phyloP scores from a whole-genome alignment of 345 rosid genomes.

The Acer campestre region DNA sequence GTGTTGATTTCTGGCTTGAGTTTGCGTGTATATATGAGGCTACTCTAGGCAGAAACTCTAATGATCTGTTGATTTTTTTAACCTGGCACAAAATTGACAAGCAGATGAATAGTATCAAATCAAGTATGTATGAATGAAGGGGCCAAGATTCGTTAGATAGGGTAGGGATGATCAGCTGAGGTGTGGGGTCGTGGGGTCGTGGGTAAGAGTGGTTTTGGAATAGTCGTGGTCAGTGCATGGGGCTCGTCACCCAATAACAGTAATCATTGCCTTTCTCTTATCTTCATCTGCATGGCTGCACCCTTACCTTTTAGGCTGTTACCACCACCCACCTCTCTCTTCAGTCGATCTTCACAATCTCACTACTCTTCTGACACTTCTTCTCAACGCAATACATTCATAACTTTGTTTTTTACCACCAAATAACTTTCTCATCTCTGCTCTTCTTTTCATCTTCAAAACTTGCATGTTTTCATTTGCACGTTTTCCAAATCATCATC shows the following conservation, averaged over 20 bases:
- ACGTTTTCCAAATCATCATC: too few relatives aligned
- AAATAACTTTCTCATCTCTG: too few relatives aligned
- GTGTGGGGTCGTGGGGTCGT: too few relatives aligned
- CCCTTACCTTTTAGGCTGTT: neutral
- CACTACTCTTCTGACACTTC: conserved; percentile 13
- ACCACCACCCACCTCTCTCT: neutral
- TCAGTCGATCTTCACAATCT: neutral
- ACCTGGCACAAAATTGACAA: neutral
- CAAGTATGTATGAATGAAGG: too few relatives aligned
- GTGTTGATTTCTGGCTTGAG: neutral
- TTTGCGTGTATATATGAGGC: neutral
- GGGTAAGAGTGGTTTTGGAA: neutral
- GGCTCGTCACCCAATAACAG: conserved; percentile 2
- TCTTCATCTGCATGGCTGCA: conserved; percentile 10
- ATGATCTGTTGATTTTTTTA: neutral
- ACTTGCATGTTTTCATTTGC: neutral
- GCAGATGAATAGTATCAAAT: neutral
- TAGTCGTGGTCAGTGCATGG: conserved; percentile 22
- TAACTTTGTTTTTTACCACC: neutral
- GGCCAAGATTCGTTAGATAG: too few relatives aligned
- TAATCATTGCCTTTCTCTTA: conserved; percentile 15
- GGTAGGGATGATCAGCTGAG: too few relatives aligned
- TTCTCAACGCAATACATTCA: neutral
- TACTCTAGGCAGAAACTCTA: neutral
- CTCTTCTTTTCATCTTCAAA: too few relatives aligned